A percentile compares a stretch with the other conserved stretches of the same genome.
phyloP scores from a whole-genome alignment of 2,329 filamentous ascomycete species.

The Lachnellula occidentalis region DNA sequence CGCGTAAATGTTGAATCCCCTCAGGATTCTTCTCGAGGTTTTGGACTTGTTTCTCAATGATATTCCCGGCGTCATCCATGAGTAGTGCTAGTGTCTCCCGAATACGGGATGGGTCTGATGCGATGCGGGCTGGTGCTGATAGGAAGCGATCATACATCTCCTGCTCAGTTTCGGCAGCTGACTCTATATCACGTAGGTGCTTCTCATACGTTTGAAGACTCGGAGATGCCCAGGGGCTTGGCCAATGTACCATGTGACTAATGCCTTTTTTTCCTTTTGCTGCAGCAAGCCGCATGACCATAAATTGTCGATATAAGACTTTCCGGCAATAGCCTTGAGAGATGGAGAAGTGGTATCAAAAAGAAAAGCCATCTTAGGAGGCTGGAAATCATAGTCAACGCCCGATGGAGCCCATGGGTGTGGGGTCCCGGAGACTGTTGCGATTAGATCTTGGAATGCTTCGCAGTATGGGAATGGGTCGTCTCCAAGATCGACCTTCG shows the following conservation, averaged over 20 bases:
- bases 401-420: neutral
- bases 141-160: constrained; percentile 29
- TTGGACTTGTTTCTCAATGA: constrained; percentile 1
- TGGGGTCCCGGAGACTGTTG: constrained; percentile 9
- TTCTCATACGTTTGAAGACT: neutral
- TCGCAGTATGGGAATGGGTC: constrained; percentile 22
- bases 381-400: neutral
- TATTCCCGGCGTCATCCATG: constrained; percentile 1
- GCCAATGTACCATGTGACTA: neutral
- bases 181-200: too few relatives aligned
- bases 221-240: neutral
- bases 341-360: neutral
- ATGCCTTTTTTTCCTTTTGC: constrained; percentile 3
- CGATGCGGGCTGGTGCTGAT: constrained; percentile 1
- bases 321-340: neutral
- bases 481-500: neutral
- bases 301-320: constrained; percentile 16
- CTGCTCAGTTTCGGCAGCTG: constrained; percentile 20
- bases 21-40: neutral
- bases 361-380: neutral
- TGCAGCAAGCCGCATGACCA: constrained; percentile 6
- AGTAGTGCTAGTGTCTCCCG: neutral
- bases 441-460: constrained; percentile 30
- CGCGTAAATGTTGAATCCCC: neutral
- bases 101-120: neutral